Percentiles rank a stretch among this genome's conserved stretches.
These are phyloP conservation scores for Aspergillus sp. DNA, from an alignment of 2,329 filamentous ascomycete species.

Conservation along the genomic window DNA sequence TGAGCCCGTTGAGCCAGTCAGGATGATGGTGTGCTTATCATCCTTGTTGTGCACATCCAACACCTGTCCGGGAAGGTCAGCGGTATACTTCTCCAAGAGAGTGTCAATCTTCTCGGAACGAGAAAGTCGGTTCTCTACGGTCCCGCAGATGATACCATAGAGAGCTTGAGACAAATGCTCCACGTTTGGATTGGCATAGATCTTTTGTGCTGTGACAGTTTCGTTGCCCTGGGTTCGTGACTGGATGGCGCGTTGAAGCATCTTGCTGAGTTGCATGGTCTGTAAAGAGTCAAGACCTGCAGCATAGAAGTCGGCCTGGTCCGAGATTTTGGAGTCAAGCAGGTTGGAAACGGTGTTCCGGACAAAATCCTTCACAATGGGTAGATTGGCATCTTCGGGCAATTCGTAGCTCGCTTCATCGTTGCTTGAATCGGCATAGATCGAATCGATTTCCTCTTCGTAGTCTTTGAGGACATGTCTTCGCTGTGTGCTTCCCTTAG, in stretches of 20 bases:
- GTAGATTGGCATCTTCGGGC: background rate
- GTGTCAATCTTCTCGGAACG: background rate
- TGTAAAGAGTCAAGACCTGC: slow-evolving; percentile 20
- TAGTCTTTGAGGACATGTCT: slow-evolving; percentile 39
- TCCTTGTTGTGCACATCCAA: background rate
- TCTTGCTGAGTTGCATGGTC: slow-evolving; percentile 8
- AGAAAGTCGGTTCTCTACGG: background rate
- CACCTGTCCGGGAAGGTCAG: background rate
- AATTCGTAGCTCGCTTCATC: background rate
- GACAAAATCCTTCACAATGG: background rate
- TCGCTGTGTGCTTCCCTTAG: slow-evolving; percentile 45
- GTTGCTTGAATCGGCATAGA: slow-evolving; percentile 28
- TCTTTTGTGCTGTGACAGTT: background rate
- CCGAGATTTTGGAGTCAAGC: background rate
- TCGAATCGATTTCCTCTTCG: slow-evolving; percentile 42
- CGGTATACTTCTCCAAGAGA: background rate
- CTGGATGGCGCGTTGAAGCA: slow-evolving; percentile 8
- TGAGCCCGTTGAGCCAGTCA: slow-evolving; percentile 16
- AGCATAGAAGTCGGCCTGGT: slow-evolving; percentile 13
- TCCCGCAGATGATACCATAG: background rate
- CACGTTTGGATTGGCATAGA: background rate
- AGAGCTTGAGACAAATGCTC: background rate
- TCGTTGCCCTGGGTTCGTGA: background rate
- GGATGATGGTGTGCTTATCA: slow-evolving; percentile 3
- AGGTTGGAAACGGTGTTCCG: background rate